Base-by-base conservation (phyloP, 2,329 filamentous ascomycete genomes). In the Aaosphaeria pasadenensis region DNA sequence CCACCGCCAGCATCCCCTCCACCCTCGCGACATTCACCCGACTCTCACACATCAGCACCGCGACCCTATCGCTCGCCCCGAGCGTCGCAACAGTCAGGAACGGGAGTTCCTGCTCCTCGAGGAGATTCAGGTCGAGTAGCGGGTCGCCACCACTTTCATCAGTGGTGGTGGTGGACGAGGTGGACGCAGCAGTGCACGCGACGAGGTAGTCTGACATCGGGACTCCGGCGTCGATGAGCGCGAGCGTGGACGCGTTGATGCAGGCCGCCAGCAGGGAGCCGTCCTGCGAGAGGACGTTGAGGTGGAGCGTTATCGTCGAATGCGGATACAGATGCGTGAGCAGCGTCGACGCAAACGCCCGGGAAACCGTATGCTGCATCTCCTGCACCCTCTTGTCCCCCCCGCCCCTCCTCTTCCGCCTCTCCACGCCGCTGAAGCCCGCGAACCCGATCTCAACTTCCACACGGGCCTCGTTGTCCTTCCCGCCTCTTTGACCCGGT, bases 371-470 rank as follows among this genome's bases (percentile, higher is more conserved):
- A 39, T 87, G 83, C 64, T 90, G 85, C 67, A 95, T 84, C 71
- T 95, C 90, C n/a, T n/a, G n/a, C n/a, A n/a, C n/a, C n/a, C n/a
- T n/a, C 89, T 91, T 92, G 71, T 96, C 91, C 48, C 80, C 84
- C 56, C 33, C 9, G 7, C 86, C 80, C 58, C 85, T 78, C 76
- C 84, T 85, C 17, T 24, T 24, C 76, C 89, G 91, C 57, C 92
- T 81, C 62, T 96, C 92, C 41, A 92, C 85, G 5, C 88, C 88
- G 52, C 87, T 89, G 71, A 97, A 97, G 0, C 90, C 91, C 1
- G 91, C 91, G 45, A 96, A 79, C 6, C 87, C 85, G 48, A 97
- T 87, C 62, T 89, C 89, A 24, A 96, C 91, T 28, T 83, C 81
- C 9, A 97, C 83, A 44, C 84, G 82, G 4, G 87, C 88, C 24